These are phyloP conservation scores for Leccinum boreale DNA, from an alignment of 768 basidiomycete species.

Conservation along the genomic window DNA sequence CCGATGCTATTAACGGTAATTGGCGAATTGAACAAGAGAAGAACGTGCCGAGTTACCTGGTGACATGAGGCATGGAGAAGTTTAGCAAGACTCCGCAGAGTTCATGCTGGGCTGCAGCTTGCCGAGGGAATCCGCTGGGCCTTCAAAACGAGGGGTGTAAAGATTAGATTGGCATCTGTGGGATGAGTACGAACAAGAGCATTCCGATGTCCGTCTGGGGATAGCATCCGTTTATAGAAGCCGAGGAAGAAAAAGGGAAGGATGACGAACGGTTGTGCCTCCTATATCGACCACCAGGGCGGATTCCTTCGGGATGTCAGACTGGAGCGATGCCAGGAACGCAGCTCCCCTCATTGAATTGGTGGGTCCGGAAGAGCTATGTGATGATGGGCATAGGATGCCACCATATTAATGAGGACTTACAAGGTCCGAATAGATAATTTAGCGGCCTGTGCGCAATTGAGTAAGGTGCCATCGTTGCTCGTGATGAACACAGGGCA, in stretches of 20 bases:
- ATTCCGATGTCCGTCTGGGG: constrained; percentile 56
- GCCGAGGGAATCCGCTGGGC: constrained; percentile 57
- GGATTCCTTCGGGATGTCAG: constrained; percentile 31
- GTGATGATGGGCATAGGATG: constrained; percentile 4
- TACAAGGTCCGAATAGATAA: constrained; percentile 60
- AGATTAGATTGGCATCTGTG: neutral
- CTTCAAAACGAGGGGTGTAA: constrained; percentile 18
- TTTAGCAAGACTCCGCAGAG: constrained; percentile 60
- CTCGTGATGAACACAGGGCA: constrained; percentile 58
- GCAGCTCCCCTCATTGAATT: constrained; percentile 71
- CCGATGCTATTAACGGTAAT: constrained; percentile 42
- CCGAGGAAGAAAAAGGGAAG: constrained; percentile 5
- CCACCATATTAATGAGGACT: constrained; percentile 19
- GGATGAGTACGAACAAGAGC: constrained; percentile 35
- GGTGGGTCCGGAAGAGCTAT: constrained; percentile 51
- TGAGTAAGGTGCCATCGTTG: constrained; percentile 56
- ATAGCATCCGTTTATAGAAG: constrained; percentile 11
- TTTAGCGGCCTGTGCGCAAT: constrained; percentile 45
- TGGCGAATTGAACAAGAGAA: neutral
- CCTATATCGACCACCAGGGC: constrained; percentile 62
- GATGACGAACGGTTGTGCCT: constrained; percentile 47
- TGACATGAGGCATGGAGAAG: constrained; percentile 58
- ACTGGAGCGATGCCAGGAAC: constrained; percentile 48
- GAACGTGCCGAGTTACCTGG: constrained; percentile 25
- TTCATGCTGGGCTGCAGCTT: constrained; percentile 60